Percentiles rank a stretch among this genome's conserved stretches.
These are phyloP conservation scores for Phalaenopsis aphrodite DNA, from an alignment of 106 monocot genomes.

Conservation along the genomic window DNA sequence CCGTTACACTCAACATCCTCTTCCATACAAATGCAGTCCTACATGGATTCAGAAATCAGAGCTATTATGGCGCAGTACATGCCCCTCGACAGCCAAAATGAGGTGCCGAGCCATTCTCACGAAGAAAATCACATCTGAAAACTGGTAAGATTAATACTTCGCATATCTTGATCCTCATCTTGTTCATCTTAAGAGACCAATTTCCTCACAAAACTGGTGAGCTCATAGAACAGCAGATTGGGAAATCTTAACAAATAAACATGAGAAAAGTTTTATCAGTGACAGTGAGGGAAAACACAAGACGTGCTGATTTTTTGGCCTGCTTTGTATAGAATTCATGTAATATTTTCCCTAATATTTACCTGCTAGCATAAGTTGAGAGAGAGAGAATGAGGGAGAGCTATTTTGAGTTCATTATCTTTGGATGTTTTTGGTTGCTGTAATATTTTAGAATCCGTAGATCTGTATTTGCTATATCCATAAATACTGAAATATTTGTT, in stretches of 20 bases:
- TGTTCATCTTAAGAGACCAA: neutral
- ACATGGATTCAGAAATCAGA: slow-evolving; percentile 57
- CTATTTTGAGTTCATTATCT: neutral
- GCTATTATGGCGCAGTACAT: slow-evolving; percentile 82
- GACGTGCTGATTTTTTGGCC: neutral
- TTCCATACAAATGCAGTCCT: slow-evolving; percentile 16
- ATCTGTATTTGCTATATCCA: neutral
- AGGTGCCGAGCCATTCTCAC: slow-evolving; percentile 25
- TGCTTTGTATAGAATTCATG: slow-evolving; percentile 1
- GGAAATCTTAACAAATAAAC: neutral
- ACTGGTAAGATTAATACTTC: neutral
- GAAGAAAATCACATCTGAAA: slow-evolving; percentile 12
- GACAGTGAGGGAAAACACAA: neutral
- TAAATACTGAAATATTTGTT: neutral
- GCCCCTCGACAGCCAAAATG: slow-evolving; percentile 63
- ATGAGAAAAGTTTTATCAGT: neutral
- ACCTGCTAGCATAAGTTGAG: neutral
- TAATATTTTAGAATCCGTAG: neutral
- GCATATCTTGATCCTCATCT: neutral
- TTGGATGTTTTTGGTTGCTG: neutral
- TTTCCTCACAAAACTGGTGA: neutral
- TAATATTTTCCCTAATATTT: neutral
- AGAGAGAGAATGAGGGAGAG: slow-evolving; percentile 4
- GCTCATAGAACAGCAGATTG: neutral
- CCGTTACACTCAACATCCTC: neutral